These are phyloP conservation scores for Iris pallida DNA, from an alignment of 116 monocot genomes.

Conservation along the genomic window DNA sequence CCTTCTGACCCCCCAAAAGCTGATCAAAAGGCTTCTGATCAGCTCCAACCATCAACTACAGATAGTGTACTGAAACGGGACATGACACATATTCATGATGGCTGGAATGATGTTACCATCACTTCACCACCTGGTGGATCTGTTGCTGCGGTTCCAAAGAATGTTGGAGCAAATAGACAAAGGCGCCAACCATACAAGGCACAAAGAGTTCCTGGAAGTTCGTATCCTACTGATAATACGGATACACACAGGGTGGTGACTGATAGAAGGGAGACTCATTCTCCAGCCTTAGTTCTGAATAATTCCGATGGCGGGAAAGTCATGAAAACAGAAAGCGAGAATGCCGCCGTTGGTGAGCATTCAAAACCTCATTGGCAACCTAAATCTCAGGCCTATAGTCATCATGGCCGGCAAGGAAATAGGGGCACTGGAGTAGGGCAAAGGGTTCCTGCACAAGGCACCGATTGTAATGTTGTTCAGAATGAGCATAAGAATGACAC, in stretches of 20 bases:
- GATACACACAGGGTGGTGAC: constrained; percentile 4
- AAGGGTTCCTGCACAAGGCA: constrained; percentile 16
- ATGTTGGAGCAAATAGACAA: constrained; percentile 28
- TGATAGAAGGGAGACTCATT: constrained; percentile 6
- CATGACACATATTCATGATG: constrained; percentile 16
- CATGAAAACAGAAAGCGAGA: constrained; percentile 18
- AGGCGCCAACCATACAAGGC: constrained; percentile 31
- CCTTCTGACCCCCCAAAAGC: constrained; percentile 9
- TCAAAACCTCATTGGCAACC: constrained; percentile 69
- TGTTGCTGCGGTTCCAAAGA: constrained; percentile 17
- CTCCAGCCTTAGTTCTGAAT: constrained; percentile 11
- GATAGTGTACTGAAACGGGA: constrained; percentile 4
- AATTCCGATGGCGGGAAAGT: constrained; percentile 28
- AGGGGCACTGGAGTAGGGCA: constrained; percentile 20
- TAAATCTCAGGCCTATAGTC: constrained; percentile 44
- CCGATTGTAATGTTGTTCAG: not conserved
- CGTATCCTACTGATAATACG: constrained; percentile 15
- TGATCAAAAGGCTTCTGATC: constrained; percentile 18
- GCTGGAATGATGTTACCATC: constrained; percentile 7
- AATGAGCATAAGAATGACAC: not conserved
- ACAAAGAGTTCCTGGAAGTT: constrained; percentile 18
- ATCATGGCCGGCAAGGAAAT: constrained; percentile 15
- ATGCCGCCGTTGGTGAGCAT: constrained; percentile 15
- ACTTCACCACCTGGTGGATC: constrained; percentile 15
- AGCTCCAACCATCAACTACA: constrained; percentile 10